A percentile compares a stretch with the other conserved stretches of the same genome.
Conservation (phyloP, 2,329 filamentous ascomycete genomes). For the Hypomyces perniciosus region DNA sequence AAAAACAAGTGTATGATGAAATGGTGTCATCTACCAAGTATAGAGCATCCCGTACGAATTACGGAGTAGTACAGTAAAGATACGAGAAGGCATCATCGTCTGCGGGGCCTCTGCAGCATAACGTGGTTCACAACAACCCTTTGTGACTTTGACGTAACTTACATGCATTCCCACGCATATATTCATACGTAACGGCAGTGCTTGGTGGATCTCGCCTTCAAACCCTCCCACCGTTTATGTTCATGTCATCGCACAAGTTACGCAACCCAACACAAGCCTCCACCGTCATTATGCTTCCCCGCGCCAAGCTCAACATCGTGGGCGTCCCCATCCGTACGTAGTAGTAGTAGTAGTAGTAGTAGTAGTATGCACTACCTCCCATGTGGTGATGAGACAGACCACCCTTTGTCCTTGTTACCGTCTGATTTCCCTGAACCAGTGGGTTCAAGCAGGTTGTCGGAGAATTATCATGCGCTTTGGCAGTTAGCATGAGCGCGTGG, state of each 20-base stretch:
- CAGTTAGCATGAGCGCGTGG: not conserved
- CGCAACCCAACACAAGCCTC: not conserved
- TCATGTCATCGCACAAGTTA: not conserved
- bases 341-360: not conserved
- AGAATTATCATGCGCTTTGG: not conserved
- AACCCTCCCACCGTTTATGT: conserved; percentile 1
- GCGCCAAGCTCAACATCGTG: conserved; percentile 9
- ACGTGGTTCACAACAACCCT: not conserved
- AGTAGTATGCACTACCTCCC: not conserved
- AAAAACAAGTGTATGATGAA: not conserved
- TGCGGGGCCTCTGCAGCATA: not conserved
- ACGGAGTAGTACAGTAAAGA: not conserved
- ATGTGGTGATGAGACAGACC: not conserved
- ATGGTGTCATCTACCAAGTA: no score
- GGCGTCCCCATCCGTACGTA: not conserved
- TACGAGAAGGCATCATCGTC: not conserved
- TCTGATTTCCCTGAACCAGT: no score
- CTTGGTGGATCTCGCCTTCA: conserved; percentile 12
- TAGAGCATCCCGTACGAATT: not conserved
- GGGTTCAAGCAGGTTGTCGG: not conserved
- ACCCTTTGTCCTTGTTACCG: not conserved
- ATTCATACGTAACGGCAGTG: no score
- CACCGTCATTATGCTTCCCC: conserved; percentile 8
- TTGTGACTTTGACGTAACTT: not conserved
- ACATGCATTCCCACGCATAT: no score